These are phyloP conservation scores for Ustilago hordei DNA, from an alignment of 1,284 basidiomycete genomes.

Conservation along the genomic window DNA sequence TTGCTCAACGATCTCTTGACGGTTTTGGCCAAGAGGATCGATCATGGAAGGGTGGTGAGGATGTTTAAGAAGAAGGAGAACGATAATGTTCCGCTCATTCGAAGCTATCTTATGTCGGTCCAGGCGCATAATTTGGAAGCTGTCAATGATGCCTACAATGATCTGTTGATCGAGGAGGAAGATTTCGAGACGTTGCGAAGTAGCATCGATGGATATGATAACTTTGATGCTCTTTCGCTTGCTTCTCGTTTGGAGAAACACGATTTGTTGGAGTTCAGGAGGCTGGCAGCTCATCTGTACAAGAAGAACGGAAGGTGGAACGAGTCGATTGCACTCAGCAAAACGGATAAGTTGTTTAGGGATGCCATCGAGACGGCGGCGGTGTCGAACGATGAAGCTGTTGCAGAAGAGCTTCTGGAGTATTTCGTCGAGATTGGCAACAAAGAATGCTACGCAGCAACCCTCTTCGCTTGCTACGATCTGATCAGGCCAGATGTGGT, in stretches of 20 bases:
- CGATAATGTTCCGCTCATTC: constrained; percentile 94
- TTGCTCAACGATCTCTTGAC: constrained; percentile 92
- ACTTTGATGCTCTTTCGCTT: constrained; percentile 91
- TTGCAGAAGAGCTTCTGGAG: constrained; percentile 90
- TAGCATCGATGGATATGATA: constrained; percentile 96
- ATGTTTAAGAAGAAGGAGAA: constrained; percentile 87
- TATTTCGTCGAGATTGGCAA: constrained; percentile 93
- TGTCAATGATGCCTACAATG: constrained; percentile 97
- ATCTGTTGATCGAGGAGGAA: constrained; percentile 96
- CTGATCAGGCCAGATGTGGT: constrained; percentile 89
- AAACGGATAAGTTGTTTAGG: constrained; percentile 95
- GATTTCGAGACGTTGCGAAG: constrained; percentile 96
- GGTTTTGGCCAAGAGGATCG: constrained; percentile 90
- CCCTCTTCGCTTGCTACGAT: constrained; percentile 92
- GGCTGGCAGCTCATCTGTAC: constrained; percentile 90
- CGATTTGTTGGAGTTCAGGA: constrained; percentile 91
- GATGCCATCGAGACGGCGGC: constrained; percentile 95
- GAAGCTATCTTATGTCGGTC: constrained; percentile 94
- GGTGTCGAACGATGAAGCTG: constrained; percentile 80
- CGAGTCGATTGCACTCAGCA: constrained; percentile 91
- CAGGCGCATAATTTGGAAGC: constrained; percentile 95
- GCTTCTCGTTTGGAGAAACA: constrained; percentile 89
- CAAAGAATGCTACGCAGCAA: constrained; percentile 95
- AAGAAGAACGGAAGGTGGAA: constrained; percentile 96
- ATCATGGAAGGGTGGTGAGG: constrained; percentile 92